Conservation (phyloP, 169 alveolate species). For the Amoebophrya sp. region DNA sequence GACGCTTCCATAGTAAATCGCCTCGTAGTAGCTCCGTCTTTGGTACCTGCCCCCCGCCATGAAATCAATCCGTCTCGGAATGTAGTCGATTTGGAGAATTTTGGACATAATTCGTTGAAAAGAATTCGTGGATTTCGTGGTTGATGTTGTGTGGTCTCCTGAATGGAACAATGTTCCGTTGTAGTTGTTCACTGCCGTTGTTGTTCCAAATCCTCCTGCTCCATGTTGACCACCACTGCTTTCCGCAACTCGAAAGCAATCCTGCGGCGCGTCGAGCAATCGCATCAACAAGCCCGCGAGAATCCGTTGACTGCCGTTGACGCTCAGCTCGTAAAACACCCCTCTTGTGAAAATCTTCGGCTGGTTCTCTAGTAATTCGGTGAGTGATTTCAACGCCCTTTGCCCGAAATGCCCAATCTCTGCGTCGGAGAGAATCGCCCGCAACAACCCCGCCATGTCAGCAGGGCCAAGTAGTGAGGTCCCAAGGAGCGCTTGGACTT, state of each 20-base stretch:
- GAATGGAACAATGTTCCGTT: no score
- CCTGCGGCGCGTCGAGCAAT: constrained; percentile 31
- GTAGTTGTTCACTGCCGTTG: no score
- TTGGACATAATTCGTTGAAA: no score
- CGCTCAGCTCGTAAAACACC: constrained; percentile 21
- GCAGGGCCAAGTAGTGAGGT: not conserved
- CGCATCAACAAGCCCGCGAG: constrained; percentile 30
- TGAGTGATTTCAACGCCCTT: not conserved
- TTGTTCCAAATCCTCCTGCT: no score
- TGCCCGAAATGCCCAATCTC: not conserved
- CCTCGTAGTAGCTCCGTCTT: constrained; percentile 31
- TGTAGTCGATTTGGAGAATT: no score
- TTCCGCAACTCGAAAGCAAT: constrained; percentile 11
- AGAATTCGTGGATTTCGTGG: no score
- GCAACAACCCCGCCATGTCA: not conserved
- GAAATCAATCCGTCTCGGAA: not conserved
- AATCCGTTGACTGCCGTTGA: constrained; percentile 14
- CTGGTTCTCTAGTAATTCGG: not conserved
- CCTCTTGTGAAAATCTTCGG: not conserved
- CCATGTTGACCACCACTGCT: not conserved
- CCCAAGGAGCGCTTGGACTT: no score
- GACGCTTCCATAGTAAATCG: not conserved
- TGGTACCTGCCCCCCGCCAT: constrained; percentile 32
- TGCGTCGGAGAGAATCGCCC: not conserved
- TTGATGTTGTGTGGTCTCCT: no score